Base-by-base conservation (phyloP, 2,329 filamentous ascomycete genomes). In the Fusarium sp. region DNA sequence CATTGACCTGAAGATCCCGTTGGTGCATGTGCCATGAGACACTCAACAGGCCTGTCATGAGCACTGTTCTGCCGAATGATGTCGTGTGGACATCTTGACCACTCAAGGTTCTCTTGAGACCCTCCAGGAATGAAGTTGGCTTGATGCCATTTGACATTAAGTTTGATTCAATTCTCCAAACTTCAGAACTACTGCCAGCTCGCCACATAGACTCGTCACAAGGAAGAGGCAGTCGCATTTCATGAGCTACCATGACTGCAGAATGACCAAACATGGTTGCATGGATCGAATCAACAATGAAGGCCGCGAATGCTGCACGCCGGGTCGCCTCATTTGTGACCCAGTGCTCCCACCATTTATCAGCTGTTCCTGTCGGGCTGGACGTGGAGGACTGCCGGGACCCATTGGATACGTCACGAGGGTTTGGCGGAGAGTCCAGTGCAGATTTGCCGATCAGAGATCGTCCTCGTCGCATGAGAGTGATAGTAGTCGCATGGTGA, bases 21-120 rank as follows among this genome's bases (percentile, higher is more conserved):
- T 98, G 95, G 79, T 97, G 96, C 93, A 98, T 95, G 80, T 98
- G 95, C 94, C 94, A 98, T 78, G 93, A 96, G 35, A 98, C 94
- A 74, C 94, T 98, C 29, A 98, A 85, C 33, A 99, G 84, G 0
- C 96, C 96, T 3, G 95, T 93, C 94, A 98, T 98, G 57, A 99
- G 86, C 48, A 97, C 94, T 6, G 93, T 96, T 42, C 96, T 91
- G 3, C 95, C 96, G 79, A 98, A 99, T 0, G 94, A 92, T 80
- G 98, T 98, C 7, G 96, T 98, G 58, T 92, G 90, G 9, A 98
- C 95, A 63, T 90, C 90, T 70, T 95, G 90, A n/a, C 91, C 91
- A 74, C 94, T 95, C 23, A 99, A 85, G 0, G 94, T 98, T 72
- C 92, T 90, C 83, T 97, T 98, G 25, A 98, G 86, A 2, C 94